Base-by-base conservation (phyloP, 805 yeast genomes). In the Torulaspora gathmanii region DNA sequence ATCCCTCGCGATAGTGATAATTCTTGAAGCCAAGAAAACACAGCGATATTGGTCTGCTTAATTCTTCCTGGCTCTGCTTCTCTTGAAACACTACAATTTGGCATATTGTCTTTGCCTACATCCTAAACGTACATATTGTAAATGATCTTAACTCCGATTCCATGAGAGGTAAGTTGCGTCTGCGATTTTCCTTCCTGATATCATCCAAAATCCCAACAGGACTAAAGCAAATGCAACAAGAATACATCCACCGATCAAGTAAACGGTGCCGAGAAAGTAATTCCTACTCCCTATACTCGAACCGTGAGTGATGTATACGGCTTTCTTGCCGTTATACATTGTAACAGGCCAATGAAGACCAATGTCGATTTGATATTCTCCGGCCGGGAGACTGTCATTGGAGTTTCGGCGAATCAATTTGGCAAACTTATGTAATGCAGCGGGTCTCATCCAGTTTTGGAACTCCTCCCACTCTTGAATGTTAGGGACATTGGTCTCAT, bases 371-470 rank as follows among this genome's bases (percentile, higher is more conserved):
- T 83, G 79, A 58, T 85, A 86, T 10, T 71, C 71, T 31, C 93
- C 93, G 4, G 70, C 69, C 10, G 64, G 58, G 49, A 85, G 63
- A 1, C 66, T 65, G 31, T 79, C 82, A 38, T 78, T 60, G 49
- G 77, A 80, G 58, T 83, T 84, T 60, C 86, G 73, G 43, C 78
- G 71, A 9, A 79, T 78, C 63, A 86, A 64, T 63, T 84, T 85
- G 52, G 81, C 76, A 61, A 83, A 83, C 16, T 72, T 69, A 13
- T 90, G 76, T 49, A 86, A 70, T 0, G 87, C 93, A 5, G 90
- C 81, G 2, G 91, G 81, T 58, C 95, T 79, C 97, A 91, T 91
- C 99, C 99, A 91, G 65, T 89, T 91, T 70, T 89, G 96, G 56
- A 91, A 77, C 53, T 82, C 82, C 61, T 87, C 91, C 88, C 93